A percentile compares a stretch with the other conserved stretches of the same genome.
These are phyloP conservation scores for Auriscalpium orientale DNA, from an alignment of 768 basidiomycete genomes.

Conservation along the genomic window DNA sequence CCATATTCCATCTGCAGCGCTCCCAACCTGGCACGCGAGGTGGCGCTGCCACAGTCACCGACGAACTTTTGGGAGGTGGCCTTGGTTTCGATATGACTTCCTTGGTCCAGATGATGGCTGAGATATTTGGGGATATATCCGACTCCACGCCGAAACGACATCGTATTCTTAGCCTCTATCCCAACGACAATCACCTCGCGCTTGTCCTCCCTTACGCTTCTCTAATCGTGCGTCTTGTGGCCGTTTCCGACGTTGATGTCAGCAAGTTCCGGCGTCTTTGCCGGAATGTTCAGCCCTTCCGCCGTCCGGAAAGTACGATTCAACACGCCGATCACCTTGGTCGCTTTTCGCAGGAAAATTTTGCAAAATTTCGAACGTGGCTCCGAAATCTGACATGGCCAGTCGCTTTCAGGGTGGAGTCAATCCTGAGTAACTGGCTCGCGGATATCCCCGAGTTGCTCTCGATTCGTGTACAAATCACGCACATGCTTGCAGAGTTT, in stretches of 20 bases:
- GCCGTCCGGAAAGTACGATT: slow-evolving; percentile 19
- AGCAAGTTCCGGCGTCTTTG: slow-evolving; percentile 32
- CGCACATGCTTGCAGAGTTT: slow-evolving; percentile 20
- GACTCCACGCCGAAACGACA: slow-evolving; percentile 19
- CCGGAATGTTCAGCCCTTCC: slow-evolving; percentile 27
- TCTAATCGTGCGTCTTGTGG: slow-evolving; percentile 43
- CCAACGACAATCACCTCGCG: slow-evolving; percentile 26
- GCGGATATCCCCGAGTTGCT: slow-evolving; percentile 48
- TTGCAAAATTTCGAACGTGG: slow-evolving; percentile 27
- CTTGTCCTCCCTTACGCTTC: slow-evolving; percentile 45
- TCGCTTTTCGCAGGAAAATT: slow-evolving; percentile 35
- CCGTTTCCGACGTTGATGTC: slow-evolving; percentile 28
- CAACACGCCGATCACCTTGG: slow-evolving; percentile 35
- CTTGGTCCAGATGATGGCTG: background rate
- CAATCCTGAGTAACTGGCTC: slow-evolving; percentile 26
- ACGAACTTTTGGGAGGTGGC: too few relatives aligned
- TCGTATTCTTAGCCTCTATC: slow-evolving; percentile 30
- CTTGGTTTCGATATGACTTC: background rate
- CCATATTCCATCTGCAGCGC: slow-evolving; percentile 27
- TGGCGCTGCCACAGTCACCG: too few relatives aligned
- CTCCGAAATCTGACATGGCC: slow-evolving; percentile 34
- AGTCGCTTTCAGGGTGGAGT: slow-evolving; percentile 54
- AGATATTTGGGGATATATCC: background rate
- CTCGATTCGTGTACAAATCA: slow-evolving; percentile 29
- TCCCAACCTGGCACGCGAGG: background rate